Conservation (phyloP, 352 stramenopile species). For the Halophytophthora polymorphica region DNA sequence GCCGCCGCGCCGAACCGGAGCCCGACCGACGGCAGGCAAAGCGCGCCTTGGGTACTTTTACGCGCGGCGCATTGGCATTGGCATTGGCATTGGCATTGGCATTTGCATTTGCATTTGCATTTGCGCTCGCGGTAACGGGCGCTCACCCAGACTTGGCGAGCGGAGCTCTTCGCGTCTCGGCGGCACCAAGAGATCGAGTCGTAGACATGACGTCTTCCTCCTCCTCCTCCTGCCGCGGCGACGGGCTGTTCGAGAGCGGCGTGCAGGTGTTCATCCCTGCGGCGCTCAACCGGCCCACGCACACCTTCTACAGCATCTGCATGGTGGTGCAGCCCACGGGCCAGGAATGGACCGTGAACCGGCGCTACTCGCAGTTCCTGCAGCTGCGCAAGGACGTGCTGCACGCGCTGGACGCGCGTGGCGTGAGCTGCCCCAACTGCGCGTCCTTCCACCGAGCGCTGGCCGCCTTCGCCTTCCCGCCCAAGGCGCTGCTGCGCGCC, state of each 20-base stretch:
- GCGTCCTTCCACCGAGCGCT: conserved; percentile 60
- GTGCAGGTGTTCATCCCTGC: conserved; percentile 82
- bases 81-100: too few relatives aligned
- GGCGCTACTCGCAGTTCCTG: conserved; percentile 85
- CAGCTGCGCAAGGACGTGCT: conserved; percentile 71
- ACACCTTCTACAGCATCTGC: conserved; percentile 85
- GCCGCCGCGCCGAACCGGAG: too few relatives aligned
- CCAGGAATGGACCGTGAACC: conserved; percentile 84
- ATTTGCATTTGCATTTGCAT: too few relatives aligned
- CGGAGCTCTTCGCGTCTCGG: too few relatives aligned
- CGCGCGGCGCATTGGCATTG: too few relatives aligned
- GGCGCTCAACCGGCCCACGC: conserved; percentile 75
- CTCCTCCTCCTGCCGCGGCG: too few relatives aligned
- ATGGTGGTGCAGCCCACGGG: conserved; percentile 73
- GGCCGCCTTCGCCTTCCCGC: conserved; percentile 59
- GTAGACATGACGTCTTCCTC: too few relatives aligned
- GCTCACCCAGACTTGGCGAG: too few relatives aligned
- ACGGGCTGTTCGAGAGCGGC: conserved; percentile 39
- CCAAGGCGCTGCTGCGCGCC: conserved; percentile 62
- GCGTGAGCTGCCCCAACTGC: conserved; percentile 56
- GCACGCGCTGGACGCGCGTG: conserved; percentile 30
- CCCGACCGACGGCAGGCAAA: too few relatives aligned
- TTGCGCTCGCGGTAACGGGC: too few relatives aligned
- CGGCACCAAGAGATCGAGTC: too few relatives aligned
- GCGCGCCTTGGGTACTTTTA: too few relatives aligned